These are phyloP conservation scores for Mycena vulgaris DNA, from an alignment of 768 basidiomycete genomes.

Conservation along the genomic window DNA sequence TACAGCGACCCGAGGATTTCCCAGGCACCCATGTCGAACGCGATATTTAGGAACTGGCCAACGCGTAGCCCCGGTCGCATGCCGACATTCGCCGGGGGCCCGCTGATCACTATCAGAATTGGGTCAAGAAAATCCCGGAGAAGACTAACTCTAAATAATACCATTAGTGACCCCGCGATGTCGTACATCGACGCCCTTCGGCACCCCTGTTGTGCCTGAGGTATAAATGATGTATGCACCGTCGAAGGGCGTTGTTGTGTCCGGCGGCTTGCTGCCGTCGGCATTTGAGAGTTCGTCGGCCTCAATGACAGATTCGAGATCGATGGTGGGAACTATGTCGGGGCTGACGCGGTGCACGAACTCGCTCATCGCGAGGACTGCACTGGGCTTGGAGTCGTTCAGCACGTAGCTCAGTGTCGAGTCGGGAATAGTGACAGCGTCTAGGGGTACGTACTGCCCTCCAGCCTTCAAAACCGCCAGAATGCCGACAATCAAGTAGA, in stretches of 20 bases:
- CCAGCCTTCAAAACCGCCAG: constrained; percentile 63
- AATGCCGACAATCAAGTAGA: constrained; percentile 59
- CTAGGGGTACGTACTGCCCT: constrained; percentile 64
- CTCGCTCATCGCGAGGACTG: constrained; percentile 56
- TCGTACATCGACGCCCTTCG: constrained; percentile 63
- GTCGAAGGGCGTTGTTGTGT: constrained; percentile 42
- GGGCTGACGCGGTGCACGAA: constrained; percentile 44
- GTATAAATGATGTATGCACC: constrained; percentile 66
- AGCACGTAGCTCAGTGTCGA: constrained; percentile 59
- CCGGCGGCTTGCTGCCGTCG: constrained; percentile 39
- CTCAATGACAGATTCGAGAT: constrained; percentile 42
- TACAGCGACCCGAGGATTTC: constrained; percentile 60
- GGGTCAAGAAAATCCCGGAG: neutral
- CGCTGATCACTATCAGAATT: constrained; percentile 34
- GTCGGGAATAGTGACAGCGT: constrained; percentile 63
- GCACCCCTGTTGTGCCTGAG: constrained; percentile 63
- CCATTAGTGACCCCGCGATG: constrained; percentile 55
- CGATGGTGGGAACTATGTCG: constrained; percentile 37
- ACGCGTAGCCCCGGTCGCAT: constrained; percentile 59
- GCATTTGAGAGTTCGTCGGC: constrained; percentile 34
- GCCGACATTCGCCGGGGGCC: constrained; percentile 58
- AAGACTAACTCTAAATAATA: constrained; percentile 42
- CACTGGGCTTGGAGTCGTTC: constrained; percentile 52
- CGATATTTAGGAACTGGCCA: constrained; percentile 61
- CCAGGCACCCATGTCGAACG: constrained; percentile 66